phyloP scores from a whole-genome alignment of 495 filamentous ascomycete species.

The Astrothelium subdiscretum region DNA sequence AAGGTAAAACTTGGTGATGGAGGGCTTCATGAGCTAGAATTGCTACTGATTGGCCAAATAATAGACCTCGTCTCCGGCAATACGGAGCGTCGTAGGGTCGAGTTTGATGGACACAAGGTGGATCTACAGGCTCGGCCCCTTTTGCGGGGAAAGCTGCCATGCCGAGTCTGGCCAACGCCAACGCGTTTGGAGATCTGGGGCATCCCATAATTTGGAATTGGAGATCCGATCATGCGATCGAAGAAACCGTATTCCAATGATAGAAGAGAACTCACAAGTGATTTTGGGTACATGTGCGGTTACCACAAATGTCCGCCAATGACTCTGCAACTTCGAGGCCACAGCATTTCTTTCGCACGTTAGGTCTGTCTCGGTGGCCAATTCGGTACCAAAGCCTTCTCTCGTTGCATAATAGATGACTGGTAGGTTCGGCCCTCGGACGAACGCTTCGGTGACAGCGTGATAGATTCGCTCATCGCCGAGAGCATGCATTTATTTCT shows the following conservation, averaged over 20 bases:
- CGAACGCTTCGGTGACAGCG: too few species aligned
- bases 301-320: too few species aligned
- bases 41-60: not conserved
- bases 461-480: too few species aligned
- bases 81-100: not conserved
- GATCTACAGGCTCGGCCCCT: not conserved
- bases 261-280: not conserved
- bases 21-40: not conserved
- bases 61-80: not conserved
- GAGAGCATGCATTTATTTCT: too few species aligned
- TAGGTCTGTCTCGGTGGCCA: too few species aligned
- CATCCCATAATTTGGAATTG: constrained; percentile 1
- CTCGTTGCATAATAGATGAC: too few species aligned
- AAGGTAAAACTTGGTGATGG: too few species aligned
- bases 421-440: too few species aligned
- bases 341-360: too few species aligned
- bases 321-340: too few species aligned
- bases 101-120: not conserved
- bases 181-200: not conserved
- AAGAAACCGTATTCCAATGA: not conserved
- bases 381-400: too few species aligned
- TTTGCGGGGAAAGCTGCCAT: not conserved
- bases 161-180: not conserved
- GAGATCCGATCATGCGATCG: not conserved
- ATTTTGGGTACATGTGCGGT: too few species aligned